Evolutionary conservation across 768 basidiomycete genomes (phyloP), one percentile per base, ranked within the genome.

Genomic region (Auriscalpium microsporum): DNA sequence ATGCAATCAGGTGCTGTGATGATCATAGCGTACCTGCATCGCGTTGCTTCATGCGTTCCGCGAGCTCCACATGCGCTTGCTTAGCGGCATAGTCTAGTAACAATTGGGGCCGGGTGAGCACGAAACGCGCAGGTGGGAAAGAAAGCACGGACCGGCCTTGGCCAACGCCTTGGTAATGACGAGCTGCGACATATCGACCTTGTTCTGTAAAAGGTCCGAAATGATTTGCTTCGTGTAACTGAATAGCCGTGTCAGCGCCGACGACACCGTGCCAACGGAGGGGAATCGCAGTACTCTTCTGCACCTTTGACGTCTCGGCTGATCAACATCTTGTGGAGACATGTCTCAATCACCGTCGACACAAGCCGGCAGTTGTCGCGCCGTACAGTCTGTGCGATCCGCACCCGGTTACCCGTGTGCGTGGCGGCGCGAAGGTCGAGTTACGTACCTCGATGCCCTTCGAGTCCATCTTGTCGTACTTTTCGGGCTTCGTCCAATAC

Each of bases 401-500:
- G 28, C 44, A 35, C 45, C 42, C 37, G 33, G 19, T 19, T 21
- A 56, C 38, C 13, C 4, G 21, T 40, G 4, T 19, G 23, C 40
- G 45, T 49, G 33, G 33, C 10, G 10, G 37, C 35, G 64, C 14
- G 34, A 14, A 33, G 14, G 2, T 36, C 8, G 33, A 52, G 38
- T 36, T 81, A 3, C 53, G 17, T 42, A 93, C 94, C 81, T 99
- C 96, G 56, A 99, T 98, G 65, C 96, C 96, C 73, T 99, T 99
- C 2, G 95, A 88, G 63, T 99, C 96, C 96, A 98, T 98, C 73
- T 98, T 98, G 70, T 99, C 96, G 63, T 90, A 95, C 67, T 93
- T 96, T 44, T 97, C 94, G 11, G 86, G 74, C 60, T 82, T 85
- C 1, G 96, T 98, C 96, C 96, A 99, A 67, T 99, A 98, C 55